Base-by-base conservation (phyloP, 2,329 filamentous ascomycete species). In the Aspergillus phoenicis region DNA sequence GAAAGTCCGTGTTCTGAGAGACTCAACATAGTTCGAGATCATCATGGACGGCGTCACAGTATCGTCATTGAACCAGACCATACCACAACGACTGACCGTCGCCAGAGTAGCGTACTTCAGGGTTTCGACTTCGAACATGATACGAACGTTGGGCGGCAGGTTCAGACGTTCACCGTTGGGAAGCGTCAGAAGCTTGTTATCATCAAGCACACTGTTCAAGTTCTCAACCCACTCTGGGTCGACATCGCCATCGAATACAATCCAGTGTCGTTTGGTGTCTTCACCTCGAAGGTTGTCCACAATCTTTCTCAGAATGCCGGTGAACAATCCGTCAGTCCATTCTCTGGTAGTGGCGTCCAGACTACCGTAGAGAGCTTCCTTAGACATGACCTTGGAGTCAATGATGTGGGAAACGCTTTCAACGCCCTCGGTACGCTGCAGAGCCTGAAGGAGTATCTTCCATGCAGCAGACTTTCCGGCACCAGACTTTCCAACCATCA, bases 171-270 rank as follows among this genome's bases (percentile, higher is more conserved):
- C 95, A 79, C 95, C 95, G 69, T 99, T 99, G 28, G 95, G 96
- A 66, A 99, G 81, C 0, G 95, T 99, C 33, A 99, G 86, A 45
- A 99, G 83, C 77, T 98, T 99, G 82, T 99, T 99, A 80, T 99
- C 95, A 73, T 99, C 95, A 45, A 99, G 86, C 60, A 99, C 96
- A 84, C 91, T 96, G 87, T 99, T 99, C 83, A 99, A 82, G 77
- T 99, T 99, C 76, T 99, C 95, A 67, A 99, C 95, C 95, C 95
- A 99, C 77, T 98, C 96, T 1, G 95, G 95, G 77, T 99, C 95
- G 64, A 99, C 95, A 75, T 99, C 95, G 63, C 95, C 96, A 75
- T 99, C 95, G 71, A 99, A 99, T 5, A 99, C 91, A 70, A 99
- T 98, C 95, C 95, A 99, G 77, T 99, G 95, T 59, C 95, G 88